These are phyloP conservation scores for Suillus plorans DNA, from an alignment of 768 basidiomycete species.

Conservation along the genomic window DNA sequence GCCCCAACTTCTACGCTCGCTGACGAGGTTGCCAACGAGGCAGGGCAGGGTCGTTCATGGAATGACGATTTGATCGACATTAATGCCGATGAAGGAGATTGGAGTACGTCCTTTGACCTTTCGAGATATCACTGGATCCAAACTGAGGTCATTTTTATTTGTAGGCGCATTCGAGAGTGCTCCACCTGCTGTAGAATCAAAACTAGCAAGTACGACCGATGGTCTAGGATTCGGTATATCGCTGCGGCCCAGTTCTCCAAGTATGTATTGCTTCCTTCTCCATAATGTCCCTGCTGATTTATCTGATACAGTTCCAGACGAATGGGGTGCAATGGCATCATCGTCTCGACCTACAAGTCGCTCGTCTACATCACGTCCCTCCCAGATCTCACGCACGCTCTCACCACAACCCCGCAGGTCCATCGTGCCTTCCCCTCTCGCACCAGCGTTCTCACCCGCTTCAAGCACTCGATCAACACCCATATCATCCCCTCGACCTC, in stretches of 20 bases:
- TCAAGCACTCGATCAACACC: slow-evolving; percentile 24
- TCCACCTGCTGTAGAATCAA: slow-evolving; percentile 30
- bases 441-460: slow-evolving; percentile 14
- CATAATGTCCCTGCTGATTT: not conserved
- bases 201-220: slow-evolving; percentile 18
- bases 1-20: slow-evolving; percentile 40
- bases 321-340: slow-evolving; percentile 23
- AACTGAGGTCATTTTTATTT: not conserved
- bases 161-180: slow-evolving; percentile 76
- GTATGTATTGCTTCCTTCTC: not conserved
- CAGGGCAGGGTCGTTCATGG: slow-evolving; percentile 55
- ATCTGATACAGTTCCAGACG: slow-evolving; percentile 11
- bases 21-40: slow-evolving; percentile 50
- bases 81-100: slow-evolving; percentile 90
- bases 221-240: slow-evolving; percentile 27
- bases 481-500: slow-evolving; percentile 21
- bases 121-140: not conserved
- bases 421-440: slow-evolving; percentile 6
- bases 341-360: slow-evolving; percentile 6
- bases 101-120: slow-evolving; percentile 62
- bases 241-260: not conserved
- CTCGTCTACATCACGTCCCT: slow-evolving; percentile 15
- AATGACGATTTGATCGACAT: slow-evolving; percentile 87
- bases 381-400: slow-evolving; percentile 15
- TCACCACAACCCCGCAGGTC: slow-evolving; percentile 20